Percentiles rank a stretch among this genome's conserved stretches.
Evolutionary conservation across 495 filamentous ascomycete genomes (phyloP).

Genomic region (Xylaria bambusicola): DNA sequence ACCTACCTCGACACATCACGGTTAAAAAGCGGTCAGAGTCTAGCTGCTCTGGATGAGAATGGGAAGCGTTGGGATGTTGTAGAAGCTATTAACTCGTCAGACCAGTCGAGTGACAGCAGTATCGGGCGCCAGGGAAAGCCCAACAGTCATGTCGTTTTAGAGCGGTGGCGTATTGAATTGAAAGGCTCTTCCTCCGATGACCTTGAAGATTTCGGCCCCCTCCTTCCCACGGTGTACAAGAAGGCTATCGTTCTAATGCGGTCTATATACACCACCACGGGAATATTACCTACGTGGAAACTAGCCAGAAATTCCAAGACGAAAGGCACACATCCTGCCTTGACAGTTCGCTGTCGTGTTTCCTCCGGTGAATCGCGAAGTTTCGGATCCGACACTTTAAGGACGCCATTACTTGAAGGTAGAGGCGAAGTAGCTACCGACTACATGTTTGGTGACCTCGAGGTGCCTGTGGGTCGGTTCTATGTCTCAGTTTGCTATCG

Average conservation of each 20-base stretch:
- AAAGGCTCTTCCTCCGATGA: slow-evolving; percentile 54
- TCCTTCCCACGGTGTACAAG: slow-evolving; percentile 90
- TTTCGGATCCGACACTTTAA: slow-evolving; percentile 64
- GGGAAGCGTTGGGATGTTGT: slow-evolving; percentile 91
- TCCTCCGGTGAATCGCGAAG: slow-evolving; percentile 55
- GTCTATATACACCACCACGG: slow-evolving; percentile 82
- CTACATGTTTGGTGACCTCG: slow-evolving; percentile 76
- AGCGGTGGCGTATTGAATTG: slow-evolving; percentile 86
- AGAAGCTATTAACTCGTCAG: slow-evolving; percentile 72
- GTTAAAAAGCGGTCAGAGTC: slow-evolving; percentile 79
- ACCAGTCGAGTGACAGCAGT: slow-evolving; percentile 55
- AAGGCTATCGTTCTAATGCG: slow-evolving; percentile 92
- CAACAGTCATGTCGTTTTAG: slow-evolving; percentile 72
- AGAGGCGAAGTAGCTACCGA: slow-evolving; percentile 67
- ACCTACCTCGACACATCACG: slow-evolving; percentile 81
- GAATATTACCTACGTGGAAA: slow-evolving; percentile 86
- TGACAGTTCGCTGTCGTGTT: slow-evolving; percentile 81
- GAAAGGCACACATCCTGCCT: slow-evolving; percentile 62
- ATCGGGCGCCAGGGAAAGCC: slow-evolving; percentile 45
- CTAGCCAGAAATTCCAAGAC: slow-evolving; percentile 69
- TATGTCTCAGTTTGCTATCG: slow-evolving; percentile 80
- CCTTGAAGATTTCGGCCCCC: slow-evolving; percentile 65
- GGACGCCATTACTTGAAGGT: slow-evolving; percentile 69
- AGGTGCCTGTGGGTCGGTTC: slow-evolving; percentile 83
- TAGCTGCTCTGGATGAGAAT: slow-evolving; percentile 83